Evolutionary conservation across 2,329 filamentous ascomycete genomes (phyloP), one percentile per base, ranked within the genome.

Genomic region (Ceratocystis colombiana): DNA sequence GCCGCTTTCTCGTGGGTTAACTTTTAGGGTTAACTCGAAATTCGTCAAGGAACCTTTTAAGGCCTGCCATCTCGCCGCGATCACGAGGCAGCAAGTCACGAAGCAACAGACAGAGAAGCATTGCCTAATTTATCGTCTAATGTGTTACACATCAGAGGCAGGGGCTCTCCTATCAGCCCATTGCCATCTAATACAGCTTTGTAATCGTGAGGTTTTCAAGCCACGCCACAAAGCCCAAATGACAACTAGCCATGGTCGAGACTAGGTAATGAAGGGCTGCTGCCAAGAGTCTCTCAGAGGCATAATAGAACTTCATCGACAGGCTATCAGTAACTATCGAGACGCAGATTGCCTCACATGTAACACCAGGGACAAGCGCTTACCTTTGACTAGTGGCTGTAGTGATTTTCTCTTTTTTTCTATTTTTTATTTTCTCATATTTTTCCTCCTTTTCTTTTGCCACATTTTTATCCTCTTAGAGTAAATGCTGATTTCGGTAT

Each of bases 341-440:
- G 53, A 57, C 53, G 30, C 22, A 12, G 22, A 57, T 7, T 57
- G 53, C 53, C 22, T 57, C 53, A 57, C 50, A 55, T 55, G 22
- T 55, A 6, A 22, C 25, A 25, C 25, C 7, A 48, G n/a, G 48
- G 8, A 50, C 48, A 50, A 50, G 48, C 48, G 48, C 48, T 50
- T 50, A 50, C 48, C 48, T 50, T 3, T n/a, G 48, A 5, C 48
- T 25, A 44, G 10, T 37, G 17, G 5, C n/a, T 44, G n/a, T 37
- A 17, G 15, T 17, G 33, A 37, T 44, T 28, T n/a, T 61, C 17
- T 15, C 10, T 12, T 44, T 17, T 5, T 7, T 25, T 22, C 5
- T 3, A 5, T 15, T 5, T 17, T 25, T 15, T 8, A 41, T 17
- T 25, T 2, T 46, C 17, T 44, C 10, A 12, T 50, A 2, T 3